Evolutionary conservation across 768 basidiomycete genomes (phyloP).

Genomic region (Trametes sanguinea): DNA sequence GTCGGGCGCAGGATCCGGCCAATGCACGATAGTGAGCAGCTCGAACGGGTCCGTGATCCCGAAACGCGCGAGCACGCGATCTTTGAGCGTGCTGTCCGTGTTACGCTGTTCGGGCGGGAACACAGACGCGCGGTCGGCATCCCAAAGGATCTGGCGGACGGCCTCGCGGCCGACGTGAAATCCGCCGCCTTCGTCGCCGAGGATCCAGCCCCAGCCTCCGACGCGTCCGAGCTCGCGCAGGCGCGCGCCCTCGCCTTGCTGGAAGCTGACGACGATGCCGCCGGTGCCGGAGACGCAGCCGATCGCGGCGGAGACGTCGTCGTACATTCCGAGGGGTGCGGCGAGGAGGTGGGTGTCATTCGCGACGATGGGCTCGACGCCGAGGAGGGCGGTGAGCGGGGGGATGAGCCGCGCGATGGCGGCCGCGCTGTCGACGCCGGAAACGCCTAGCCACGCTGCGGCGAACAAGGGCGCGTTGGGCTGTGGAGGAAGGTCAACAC

Average conservation of each 20-base stretch:
- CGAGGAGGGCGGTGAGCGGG: constrained; percentile 57
- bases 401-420: constrained; percentile 58
- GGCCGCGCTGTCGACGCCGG: constrained; percentile 76
- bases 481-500: constrained; percentile 33
- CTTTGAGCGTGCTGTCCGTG: constrained; percentile 39
- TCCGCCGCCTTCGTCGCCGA: constrained; percentile 84
- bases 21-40: constrained; percentile 63
- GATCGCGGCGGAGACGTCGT: constrained; percentile 62
- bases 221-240: constrained; percentile 66
- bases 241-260: constrained; percentile 31
- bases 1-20: constrained; percentile 52
- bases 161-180: constrained; percentile 79
- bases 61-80: constrained; percentile 55
- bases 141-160: constrained; percentile 62
- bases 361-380: constrained; percentile 58
- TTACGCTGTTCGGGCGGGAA: constrained; percentile 25
- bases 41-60: constrained; percentile 60
- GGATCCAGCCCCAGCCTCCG: constrained; percentile 84
- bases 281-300: constrained; percentile 84
- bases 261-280: constrained; percentile 70
- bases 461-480: constrained; percentile 47
- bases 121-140: constrained; percentile 52
- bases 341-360: constrained; percentile 89
- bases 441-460: constrained; percentile 81
- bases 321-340: constrained; percentile 66